These are phyloP conservation scores for Cercospora brassicicola DNA, from an alignment of 2,329 filamentous ascomycete species.

Conservation along the genomic window DNA sequence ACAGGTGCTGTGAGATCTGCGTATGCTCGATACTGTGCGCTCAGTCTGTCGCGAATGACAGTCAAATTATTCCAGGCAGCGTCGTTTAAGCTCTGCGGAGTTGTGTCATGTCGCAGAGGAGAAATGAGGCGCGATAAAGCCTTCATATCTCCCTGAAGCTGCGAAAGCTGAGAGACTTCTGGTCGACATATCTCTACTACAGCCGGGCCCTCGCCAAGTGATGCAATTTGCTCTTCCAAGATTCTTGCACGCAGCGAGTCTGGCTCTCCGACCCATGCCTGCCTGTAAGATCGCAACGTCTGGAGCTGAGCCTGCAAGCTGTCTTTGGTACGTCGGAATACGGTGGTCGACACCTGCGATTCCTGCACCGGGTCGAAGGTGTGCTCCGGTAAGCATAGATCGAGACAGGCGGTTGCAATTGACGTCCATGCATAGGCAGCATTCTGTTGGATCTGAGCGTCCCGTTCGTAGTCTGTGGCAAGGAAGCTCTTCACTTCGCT, in stretches of 20 bases:
- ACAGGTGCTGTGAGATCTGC: slow-evolving; percentile 80
- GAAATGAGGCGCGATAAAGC: slow-evolving; percentile 30
- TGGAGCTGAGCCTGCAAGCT: slow-evolving; percentile 59
- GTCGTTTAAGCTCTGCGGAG: slow-evolving; percentile 11
- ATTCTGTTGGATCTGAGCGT: neutral
- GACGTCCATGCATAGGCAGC: slow-evolving; percentile 66
- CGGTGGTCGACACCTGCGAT: slow-evolving; percentile 62
- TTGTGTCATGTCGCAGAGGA: slow-evolving; percentile 11
- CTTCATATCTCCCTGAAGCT: slow-evolving; percentile 76
- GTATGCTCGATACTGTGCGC: slow-evolving; percentile 71
- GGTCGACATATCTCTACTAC: slow-evolving; percentile 72
- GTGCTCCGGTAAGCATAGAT: slow-evolving; percentile 81
- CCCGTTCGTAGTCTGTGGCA: neutral
- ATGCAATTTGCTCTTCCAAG: slow-evolving; percentile 61
- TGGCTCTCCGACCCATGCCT: slow-evolving; percentile 64
- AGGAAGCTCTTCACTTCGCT: neutral
- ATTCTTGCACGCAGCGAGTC: slow-evolving; percentile 66
- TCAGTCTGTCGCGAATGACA: slow-evolving; percentile 69
- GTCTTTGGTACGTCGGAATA: slow-evolving; percentile 58
- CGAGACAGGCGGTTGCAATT: slow-evolving; percentile 71
- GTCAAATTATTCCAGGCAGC: slow-evolving; percentile 39
- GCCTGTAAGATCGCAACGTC: slow-evolving; percentile 66
- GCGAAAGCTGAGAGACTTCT: slow-evolving; percentile 62
- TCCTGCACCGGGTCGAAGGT: slow-evolving; percentile 75
- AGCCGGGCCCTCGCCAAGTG: slow-evolving; percentile 66